Percentiles rank a stretch among this genome's conserved stretches.
Conservation (phyloP, 805 yeast species). For the Wickerhamomyces chambardii region DNA sequence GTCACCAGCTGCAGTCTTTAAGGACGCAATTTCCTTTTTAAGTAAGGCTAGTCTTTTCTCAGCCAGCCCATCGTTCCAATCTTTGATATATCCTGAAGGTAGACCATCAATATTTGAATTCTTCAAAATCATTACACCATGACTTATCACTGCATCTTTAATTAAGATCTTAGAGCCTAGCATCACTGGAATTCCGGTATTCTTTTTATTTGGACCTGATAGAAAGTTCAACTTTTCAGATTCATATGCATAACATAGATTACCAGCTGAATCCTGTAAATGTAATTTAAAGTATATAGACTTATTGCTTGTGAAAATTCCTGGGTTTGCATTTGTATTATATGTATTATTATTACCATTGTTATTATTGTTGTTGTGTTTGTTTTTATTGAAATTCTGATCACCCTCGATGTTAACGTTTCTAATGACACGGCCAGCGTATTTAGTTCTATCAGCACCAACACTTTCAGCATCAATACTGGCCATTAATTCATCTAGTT, state of each 20-base stretch:
- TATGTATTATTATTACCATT: constrained; percentile 35
- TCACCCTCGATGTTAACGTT: constrained; percentile 40
- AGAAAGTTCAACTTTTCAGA: constrained; percentile 42
- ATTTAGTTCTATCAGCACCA: constrained; percentile 39
- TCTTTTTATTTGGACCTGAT: constrained; percentile 12
- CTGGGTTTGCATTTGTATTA: constrained; percentile 29
- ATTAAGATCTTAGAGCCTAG: constrained; percentile 54
- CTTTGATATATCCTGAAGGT: not conserved
- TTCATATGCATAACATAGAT: constrained; percentile 22
- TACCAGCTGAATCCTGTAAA: not conserved
- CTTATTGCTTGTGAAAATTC: not conserved
- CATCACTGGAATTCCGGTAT: constrained; percentile 27
- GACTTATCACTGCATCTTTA: constrained; percentile 34
- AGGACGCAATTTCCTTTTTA: no score
- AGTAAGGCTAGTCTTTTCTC: not conserved
- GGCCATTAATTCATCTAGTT: constrained; percentile 45
- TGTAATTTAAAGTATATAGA: not conserved
- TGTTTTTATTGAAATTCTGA: constrained; percentile 6
- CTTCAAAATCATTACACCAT: constrained; percentile 34
- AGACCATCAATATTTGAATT: constrained; percentile 11
- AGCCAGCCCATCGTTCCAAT: not conserved
- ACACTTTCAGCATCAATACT: constrained; percentile 49
- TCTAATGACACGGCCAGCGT: constrained; percentile 26
- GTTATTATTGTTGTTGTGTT: constrained; percentile 31
- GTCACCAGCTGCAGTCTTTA: no score